Base-by-base conservation (phyloP, 2,329 filamentous ascomycete species). In the Geosmithia morbida region DNA sequence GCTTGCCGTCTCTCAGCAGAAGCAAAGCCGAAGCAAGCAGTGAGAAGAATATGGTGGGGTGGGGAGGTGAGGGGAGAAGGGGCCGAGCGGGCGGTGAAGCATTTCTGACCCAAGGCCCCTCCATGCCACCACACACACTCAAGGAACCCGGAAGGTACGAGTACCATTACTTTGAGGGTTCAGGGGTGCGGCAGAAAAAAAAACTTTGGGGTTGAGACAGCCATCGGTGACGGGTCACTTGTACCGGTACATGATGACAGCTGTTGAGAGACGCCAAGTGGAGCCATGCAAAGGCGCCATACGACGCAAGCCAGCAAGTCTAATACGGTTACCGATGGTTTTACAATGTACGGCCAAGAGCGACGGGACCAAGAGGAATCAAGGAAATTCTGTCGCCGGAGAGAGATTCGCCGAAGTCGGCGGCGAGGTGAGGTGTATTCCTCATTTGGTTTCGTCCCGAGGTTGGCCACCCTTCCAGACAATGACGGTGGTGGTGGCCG, bases 221-320 rank as follows among this genome's bases (percentile, higher is more conserved):
- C 17, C 18, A 18, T 39, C 29, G 33, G 18, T 44, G 29, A 39
- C 42, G 37, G 33, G 13, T 40, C 22, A 29, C 33, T 45, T 18
- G 48, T 49, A 46, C 44, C 22, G 44, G 40, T 49, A 49, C 48
- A 16, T 43, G 22, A 7, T 17, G 14, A 39, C 39, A 30, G 37
- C 48, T 49, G 48, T 49, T 49, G 48, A 49, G 48, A 37, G 20
- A 13, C 11, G 30, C 43, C 43, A 45, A 48, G 46, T 48, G 46
- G 46, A 43, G 10, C 45, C 19, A 20, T 17, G 30, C 40, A 42
- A 37, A 37, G 33, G 13, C 33, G 33, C 33, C 33, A 37, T 37
- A 37, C 33, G 14, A 16, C 33, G 13, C 33, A 37, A 37, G 22
- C 22, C 22, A 26, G 22, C 22, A 26, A 8, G 22, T 26, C 22